Conservation (phyloP, 2,329 filamentous ascomycete species). For the Trematosphaeria pertusa region DNA sequence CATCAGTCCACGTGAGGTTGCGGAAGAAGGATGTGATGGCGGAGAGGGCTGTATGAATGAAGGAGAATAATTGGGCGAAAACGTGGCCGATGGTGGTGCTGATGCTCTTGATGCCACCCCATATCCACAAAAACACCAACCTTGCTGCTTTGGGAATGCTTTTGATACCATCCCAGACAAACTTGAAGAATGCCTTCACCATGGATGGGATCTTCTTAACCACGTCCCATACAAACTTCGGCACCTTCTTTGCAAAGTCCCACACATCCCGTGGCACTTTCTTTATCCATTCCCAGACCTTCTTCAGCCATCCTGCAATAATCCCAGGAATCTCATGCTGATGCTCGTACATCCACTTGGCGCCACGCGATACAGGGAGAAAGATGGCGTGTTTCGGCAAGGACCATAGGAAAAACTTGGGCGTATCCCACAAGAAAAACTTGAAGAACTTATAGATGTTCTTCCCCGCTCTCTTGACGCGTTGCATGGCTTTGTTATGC, state of each 20-base stretch:
- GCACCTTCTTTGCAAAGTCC: slow-evolving; percentile 6
- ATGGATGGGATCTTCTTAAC: slow-evolving; percentile 6
- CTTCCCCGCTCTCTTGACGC: slow-evolving; percentile 9
- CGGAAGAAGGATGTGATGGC: slow-evolving; percentile 21
- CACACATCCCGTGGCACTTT: slow-evolving; percentile 8
- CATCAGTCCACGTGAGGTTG: slow-evolving; percentile 19
- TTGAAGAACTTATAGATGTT: slow-evolving; percentile 12
- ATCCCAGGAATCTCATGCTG: slow-evolving; percentile 15
- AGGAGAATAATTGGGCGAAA: slow-evolving; percentile 16
- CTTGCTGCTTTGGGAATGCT: slow-evolving; percentile 15
- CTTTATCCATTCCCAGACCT: slow-evolving; percentile 5
- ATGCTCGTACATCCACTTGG: slow-evolving; percentile 18
- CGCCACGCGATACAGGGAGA: slow-evolving; percentile 2
- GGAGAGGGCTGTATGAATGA: slow-evolving; percentile 20
- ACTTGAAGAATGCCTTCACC: slow-evolving; percentile 7
- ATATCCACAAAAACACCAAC: slow-evolving; percentile 19
- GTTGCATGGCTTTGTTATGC: slow-evolving; percentile 16
- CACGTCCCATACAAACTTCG: slow-evolving; percentile 11
- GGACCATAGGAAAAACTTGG: slow-evolving; percentile 22
- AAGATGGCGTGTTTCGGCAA: slow-evolving; percentile 19
- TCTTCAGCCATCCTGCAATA: slow-evolving; percentile 7
- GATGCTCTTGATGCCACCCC: slow-evolving; percentile 17
- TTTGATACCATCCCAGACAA: slow-evolving; percentile 15
- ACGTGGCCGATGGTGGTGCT: slow-evolving; percentile 8
- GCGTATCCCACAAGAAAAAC: slow-evolving; percentile 17